Percentiles rank a stretch among this genome's conserved stretches.
Evolutionary conservation across 1,284 basidiomycete genomes (phyloP).

Genomic region (Rhizoctonia solani): DNA sequence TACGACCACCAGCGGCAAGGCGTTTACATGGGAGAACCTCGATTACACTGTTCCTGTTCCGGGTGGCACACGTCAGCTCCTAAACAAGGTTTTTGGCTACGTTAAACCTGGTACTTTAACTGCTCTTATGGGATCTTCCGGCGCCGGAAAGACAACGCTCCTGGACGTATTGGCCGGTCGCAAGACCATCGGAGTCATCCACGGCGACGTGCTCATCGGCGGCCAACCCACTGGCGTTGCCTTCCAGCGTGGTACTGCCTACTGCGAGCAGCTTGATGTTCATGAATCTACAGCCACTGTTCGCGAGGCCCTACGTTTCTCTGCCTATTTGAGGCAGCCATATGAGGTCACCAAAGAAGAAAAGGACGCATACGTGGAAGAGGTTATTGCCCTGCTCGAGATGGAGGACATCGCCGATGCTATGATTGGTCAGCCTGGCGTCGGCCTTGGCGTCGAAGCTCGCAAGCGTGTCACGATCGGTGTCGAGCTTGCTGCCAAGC

Average conservation of each 20-base stretch:
- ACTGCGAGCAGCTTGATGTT: conserved; percentile 53
- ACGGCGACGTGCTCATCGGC: conserved; percentile 55
- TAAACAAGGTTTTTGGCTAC: conserved; percentile 58
- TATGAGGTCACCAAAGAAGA: conserved; percentile 52
- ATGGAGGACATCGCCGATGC: conserved; percentile 54
- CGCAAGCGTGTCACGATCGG: conserved; percentile 62
- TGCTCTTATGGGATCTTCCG: conserved; percentile 59
- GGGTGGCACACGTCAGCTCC: conserved; percentile 52
- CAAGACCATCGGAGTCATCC: conserved; percentile 54
- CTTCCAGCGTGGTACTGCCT: conserved; percentile 57
- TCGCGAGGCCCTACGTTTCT: conserved; percentile 60
- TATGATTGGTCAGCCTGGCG: conserved; percentile 50
- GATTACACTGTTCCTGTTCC: conserved; percentile 55
- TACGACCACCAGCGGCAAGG: conserved; percentile 37
- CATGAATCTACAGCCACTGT: conserved; percentile 60
- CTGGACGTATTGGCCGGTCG: conserved; percentile 57
- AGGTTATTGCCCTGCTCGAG: conserved; percentile 56
- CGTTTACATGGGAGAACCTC: conserved; percentile 52
- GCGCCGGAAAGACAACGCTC: conserved; percentile 57
- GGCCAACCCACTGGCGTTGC: conserved; percentile 52
- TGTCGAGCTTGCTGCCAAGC: conserved; percentile 62
- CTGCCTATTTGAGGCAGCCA: conserved; percentile 60
- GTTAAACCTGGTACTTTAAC: conserved; percentile 58
- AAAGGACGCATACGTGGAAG: conserved; percentile 57
- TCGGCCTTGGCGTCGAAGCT: conserved; percentile 56